Base-by-base conservation (phyloP, 805 yeast genomes). In the Saturnispora quitensis region DNA sequence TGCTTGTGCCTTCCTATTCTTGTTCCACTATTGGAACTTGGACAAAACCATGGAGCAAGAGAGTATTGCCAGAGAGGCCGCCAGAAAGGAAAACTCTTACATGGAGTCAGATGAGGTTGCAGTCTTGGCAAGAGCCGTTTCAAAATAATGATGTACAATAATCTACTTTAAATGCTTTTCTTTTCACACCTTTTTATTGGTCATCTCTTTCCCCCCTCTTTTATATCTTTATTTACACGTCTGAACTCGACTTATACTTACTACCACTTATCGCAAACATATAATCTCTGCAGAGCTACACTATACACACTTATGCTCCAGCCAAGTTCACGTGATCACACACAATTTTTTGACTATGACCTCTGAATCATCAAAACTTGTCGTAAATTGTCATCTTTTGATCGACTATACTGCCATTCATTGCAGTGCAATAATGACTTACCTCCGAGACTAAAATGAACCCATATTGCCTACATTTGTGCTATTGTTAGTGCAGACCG, bases 11-110 rank as follows among this genome's bases (percentile, higher is more conserved):
- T 22, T 60, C 31, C 46, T 53, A 3, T 66, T 65, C 57, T 51
- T 64, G 45, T 50, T 60, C 40, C 59, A 58, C 18, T 65, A 59
- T 56, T 64, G 69, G 68, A 63, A 62, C 45, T 63, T 68, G 54
- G 65, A 65, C 45, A 56, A 62, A 47, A 51, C 56, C 22, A 63
- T 65, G 61, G 64, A 55, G 31, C 46, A 43, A 18, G 68, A 65
- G 49, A 55, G 47, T 24, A 15, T 38, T 4, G 60, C 58, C 18
- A 61, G 61, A 48, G 60, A 56, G 45, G 47, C 28, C 13, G 31
- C 44, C 12, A 47, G 46, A 33, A 33, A 43, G 17, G 18, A 12
- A 7, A 10, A 15, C 5, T 13, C 44, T 15, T 50, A 43, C n/a
- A 8, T 18, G 4, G 47, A 50, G 27, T 47, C 50, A 24, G 33